Evolutionary conservation across 441 rosid genomes (phyloP).

Genomic region (Manihot esculenta): DNA sequence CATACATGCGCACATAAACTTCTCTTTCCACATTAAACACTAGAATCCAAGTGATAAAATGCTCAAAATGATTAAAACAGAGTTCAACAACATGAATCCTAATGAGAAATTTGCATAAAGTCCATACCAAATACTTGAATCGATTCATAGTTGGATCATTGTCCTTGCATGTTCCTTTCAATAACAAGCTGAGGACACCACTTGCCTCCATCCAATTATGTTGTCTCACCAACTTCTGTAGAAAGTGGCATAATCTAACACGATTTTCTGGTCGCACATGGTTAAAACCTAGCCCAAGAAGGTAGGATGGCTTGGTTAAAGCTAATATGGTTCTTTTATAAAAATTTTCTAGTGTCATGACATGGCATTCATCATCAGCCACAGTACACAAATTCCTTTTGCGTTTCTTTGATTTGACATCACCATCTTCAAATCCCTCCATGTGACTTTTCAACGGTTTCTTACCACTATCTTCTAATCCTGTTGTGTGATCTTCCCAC

Average conservation of each 20-base stretch:
- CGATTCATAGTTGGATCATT: constrained; percentile 44
- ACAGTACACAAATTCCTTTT: constrained; percentile 23
- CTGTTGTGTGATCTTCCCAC: background rate
- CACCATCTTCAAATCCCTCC: background rate
- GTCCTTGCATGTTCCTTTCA: constrained; percentile 53
- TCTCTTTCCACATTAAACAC: background rate
- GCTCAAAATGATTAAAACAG: background rate
- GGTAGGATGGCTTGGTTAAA: constrained; percentile 50
- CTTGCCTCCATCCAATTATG: constrained; percentile 62
- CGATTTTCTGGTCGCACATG: constrained; percentile 44
- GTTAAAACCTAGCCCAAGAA: constrained; percentile 29
- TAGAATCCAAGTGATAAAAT: background rate
- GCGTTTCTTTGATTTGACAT: constrained; percentile 18
- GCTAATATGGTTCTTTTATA: constrained; percentile 36
- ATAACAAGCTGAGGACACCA: constrained; percentile 52
- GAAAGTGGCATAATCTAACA: constrained; percentile 31
- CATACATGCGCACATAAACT: background rate
- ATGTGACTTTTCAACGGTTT: background rate
- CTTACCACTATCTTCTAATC: background rate
- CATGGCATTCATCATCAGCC: constrained; percentile 8
- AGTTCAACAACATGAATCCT: background rate
- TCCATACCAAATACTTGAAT: constrained; percentile 61
- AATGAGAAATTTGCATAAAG: constrained; percentile 3
- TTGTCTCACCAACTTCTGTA: constrained; percentile 47
- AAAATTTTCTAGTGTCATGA: constrained; percentile 1